Evolutionary conservation across 1,139 yeast species (phyloP).

Genomic region (Kodamaea fungicola): DNA sequence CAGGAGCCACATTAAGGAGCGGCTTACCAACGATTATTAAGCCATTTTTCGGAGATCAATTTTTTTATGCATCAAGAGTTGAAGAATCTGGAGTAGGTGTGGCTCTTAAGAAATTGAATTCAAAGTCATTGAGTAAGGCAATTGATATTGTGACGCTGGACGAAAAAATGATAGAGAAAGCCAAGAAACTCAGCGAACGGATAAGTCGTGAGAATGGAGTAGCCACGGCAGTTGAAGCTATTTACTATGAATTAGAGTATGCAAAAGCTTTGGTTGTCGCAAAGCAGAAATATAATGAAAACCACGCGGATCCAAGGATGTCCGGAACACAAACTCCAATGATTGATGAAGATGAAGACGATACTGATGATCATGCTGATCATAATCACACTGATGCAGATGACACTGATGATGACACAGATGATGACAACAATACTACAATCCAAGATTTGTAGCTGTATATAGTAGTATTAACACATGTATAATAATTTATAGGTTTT

Average conservation of each 20-base stretch:
- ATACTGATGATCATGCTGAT: constrained; percentile 9
- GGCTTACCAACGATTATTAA: constrained; percentile 89
- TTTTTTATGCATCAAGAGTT: constrained; percentile 80
- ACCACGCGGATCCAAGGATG: constrained; percentile 17
- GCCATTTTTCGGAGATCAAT: constrained; percentile 96
- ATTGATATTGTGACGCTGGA: constrained; percentile 66
- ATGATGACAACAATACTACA: not conserved
- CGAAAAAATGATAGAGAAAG: constrained; percentile 62
- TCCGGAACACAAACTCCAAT: constrained; percentile 31
- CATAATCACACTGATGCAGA: constrained; percentile 7
- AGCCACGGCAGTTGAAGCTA: constrained; percentile 64
- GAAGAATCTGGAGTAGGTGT: constrained; percentile 92
- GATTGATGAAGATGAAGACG: constrained; percentile 18
- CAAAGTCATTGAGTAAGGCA: constrained; percentile 61
- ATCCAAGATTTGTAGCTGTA: not conserved
- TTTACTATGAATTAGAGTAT: constrained; percentile 78
- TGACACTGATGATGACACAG: constrained; percentile 6
- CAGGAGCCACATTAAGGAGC: constrained; percentile 84
- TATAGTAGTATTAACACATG: no score
- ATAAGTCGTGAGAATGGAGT: constrained; percentile 80
- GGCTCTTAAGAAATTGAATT: constrained; percentile 63
- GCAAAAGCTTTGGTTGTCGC: constrained; percentile 50
- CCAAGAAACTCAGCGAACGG: constrained; percentile 55
- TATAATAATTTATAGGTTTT: no score
- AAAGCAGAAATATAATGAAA: constrained; percentile 27